phyloP scores from a whole-genome alignment of 2,329 filamentous ascomycete species.

The Blastomyces parvus region DNA sequence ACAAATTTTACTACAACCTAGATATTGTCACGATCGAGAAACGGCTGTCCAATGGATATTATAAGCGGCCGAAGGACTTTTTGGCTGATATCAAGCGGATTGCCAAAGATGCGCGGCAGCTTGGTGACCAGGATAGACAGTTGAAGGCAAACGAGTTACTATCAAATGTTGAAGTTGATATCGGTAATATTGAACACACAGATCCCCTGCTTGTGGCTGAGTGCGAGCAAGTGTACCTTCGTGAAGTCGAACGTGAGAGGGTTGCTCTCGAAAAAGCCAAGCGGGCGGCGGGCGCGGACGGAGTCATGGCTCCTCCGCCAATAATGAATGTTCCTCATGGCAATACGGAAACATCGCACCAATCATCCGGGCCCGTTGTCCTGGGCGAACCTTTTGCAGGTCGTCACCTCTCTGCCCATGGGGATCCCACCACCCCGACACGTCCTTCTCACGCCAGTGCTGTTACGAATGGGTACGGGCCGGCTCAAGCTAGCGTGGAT shows the following conservation, averaged over 20 bases:
- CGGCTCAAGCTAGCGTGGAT: constrained; percentile 31
- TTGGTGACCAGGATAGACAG: constrained; percentile 71
- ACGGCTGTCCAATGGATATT: constrained; percentile 92
- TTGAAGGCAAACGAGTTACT: constrained; percentile 86
- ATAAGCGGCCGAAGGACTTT: constrained; percentile 83
- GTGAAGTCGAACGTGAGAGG: constrained; percentile 61
- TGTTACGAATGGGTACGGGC: constrained; percentile 51
- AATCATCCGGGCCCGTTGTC: constrained; percentile 43
- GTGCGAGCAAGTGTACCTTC: constrained; percentile 71
- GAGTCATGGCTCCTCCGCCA: constrained; percentile 40
- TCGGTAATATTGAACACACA: constrained; percentile 60
- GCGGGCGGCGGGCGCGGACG: constrained; percentile 31
- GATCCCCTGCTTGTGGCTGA: constrained; percentile 56
- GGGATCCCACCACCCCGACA: constrained; percentile 36
- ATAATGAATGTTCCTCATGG: constrained; percentile 43
- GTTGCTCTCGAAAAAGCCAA: constrained; percentile 49
- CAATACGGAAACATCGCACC: constrained; percentile 43
- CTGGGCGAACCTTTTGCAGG: constrained; percentile 56
- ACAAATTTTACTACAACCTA: constrained; percentile 90
- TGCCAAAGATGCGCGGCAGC: constrained; percentile 71
- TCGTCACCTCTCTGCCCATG: constrained; percentile 47
- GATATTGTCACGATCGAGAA: constrained; percentile 91
- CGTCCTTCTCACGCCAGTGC: constrained; percentile 21
- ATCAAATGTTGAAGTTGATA: constrained; percentile 89
- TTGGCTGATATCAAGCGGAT: constrained; percentile 76